These are phyloP conservation scores for Xylariales sp. DNA, from an alignment of 2,329 filamentous ascomycete genomes.

Conservation along the genomic window DNA sequence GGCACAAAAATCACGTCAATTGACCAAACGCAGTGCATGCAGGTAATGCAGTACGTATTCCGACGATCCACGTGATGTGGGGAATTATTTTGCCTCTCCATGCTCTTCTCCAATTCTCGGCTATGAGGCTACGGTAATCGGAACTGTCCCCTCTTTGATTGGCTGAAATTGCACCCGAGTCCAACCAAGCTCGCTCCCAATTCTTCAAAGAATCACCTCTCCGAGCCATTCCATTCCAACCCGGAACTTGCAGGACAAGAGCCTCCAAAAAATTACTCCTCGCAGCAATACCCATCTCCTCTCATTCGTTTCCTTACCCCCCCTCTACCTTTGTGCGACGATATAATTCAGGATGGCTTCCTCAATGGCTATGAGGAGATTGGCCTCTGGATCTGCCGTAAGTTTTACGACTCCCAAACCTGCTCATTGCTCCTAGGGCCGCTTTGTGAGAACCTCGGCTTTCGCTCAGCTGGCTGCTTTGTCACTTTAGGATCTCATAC, in stretches of 20 bases:
- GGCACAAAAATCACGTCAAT: too few relatives aligned
- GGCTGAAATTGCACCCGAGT: neutral
- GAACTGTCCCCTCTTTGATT: neutral
- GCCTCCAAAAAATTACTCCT: constrained; percentile 12
- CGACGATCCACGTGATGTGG: constrained; percentile 3
- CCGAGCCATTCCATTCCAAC: neutral
- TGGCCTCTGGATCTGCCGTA: constrained; percentile 53
- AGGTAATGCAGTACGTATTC: too few relatives aligned
- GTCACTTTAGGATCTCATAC: constrained; percentile 6
- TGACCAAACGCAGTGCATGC: too few relatives aligned
- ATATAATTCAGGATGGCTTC: constrained; percentile 45
- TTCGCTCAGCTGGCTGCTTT: too few relatives aligned
- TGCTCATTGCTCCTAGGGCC: too few relatives aligned
- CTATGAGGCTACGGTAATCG: neutral
- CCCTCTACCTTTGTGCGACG: neutral
- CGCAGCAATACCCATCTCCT: constrained; percentile 4
- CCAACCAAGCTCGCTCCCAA: neutral
- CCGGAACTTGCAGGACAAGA: constrained; percentile 27
- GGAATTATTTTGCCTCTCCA: neutral
- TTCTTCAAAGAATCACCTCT: neutral
- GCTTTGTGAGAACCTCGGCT: too few relatives aligned
- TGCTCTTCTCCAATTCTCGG: neutral
- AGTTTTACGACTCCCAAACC: too few relatives aligned
- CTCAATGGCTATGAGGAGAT: constrained; percentile 60
- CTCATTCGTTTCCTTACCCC: constrained; percentile 6